Evolutionary conservation across 129 eudicot species (phyloP), one percentile per base, ranked within the genome.

Genomic region (Chrysanthemum seticuspe): DNA sequence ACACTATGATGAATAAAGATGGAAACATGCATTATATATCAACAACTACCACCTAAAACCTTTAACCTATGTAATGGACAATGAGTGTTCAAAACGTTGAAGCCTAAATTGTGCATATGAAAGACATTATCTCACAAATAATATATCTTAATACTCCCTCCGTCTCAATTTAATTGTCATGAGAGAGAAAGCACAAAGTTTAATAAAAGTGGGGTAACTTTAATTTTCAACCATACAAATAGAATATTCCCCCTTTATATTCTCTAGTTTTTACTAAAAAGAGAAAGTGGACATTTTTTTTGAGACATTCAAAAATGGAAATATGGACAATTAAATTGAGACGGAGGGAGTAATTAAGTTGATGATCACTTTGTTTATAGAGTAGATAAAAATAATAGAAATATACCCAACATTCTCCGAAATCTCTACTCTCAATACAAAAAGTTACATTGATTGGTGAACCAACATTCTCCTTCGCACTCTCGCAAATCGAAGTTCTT

Each of bases 391-490:
- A 50, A 14, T 21, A 68, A 67, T 44, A 25, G 60, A 27, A 66
- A 47, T 14, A 50, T 49, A 54, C 57, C 76, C 65, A 77, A 77
- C 81, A 77, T 77, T 77, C 81, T 70, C 76, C 29, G 29, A 58
- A 54, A 77, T 70, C 71, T 21, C 81, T 45, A 36, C 6, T 77
- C 71, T 77, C 81, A 2, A 70, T 63, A 70, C 72, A 78, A 78
- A 77, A 77, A 63, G 76, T 53, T 11, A 44, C 63, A 71, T 78
- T 2, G 81, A 52, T 62, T 62, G 72, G 44, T n/a, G 72, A 54
- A 71, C 77, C 76, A 78, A 78, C 81, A 78, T 78, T 78, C 81
- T 78, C 76, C 81, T 78, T 76, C 80, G 3, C 68, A 21, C 74
- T 76, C 82, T 68, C 59, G 47, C 2, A 73, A 62, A 68, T 80